Base-by-base conservation (phyloP, 345 rosid genomes). In the Dimocarpus longan region DNA sequence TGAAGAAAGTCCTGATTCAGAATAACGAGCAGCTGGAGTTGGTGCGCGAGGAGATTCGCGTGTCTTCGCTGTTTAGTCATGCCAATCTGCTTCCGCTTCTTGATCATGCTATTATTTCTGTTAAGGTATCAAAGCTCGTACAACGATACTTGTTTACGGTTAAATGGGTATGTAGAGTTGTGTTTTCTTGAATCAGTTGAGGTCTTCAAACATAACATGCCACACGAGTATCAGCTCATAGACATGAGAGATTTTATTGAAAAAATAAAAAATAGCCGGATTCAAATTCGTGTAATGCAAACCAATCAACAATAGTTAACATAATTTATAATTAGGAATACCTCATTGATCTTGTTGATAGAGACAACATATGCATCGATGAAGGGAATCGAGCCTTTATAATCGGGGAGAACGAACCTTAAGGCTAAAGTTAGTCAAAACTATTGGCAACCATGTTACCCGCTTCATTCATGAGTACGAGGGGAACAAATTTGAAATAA, bases 1-100 rank as follows among this genome's bases (percentile, higher is more conserved):
- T 95, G 96, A 95, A 95, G 92, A 95, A 95, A 87, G 99, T 96
- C 70, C 90, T 96, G 57, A 91, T 96, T 81, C 98, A 96, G 85
- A 96, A 86, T 74, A 81, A 79, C 85, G 97, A 94, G 85, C 98
- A 93, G 82, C 82, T 94, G 86, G 95, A 91, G 77, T 83, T 96
- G 90, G 98, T 93, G 40, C 83, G 95, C 39, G 97, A 96, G 85
- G 99, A 94, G 91, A 96, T 94, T 66, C 97, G 87, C 50, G 97
- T 94, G 65, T 96, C 98, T 4, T 94, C 98, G 5, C 75, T 97
- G 80, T 94, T 97, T 87, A 90, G 77, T 86, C 99, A 94, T 82
- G 88, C 86, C 73, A 93, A 94, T 79, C 84, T 96, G 89, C 99
- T 96, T 85, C 98, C 98, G 0, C 95, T 96, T 78, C 94, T 96